A percentile compares a stretch with the other conserved stretches of the same genome.
Evolutionary conservation across 169 alveolate genomes (phyloP).

Genomic region (Eimeria maxima): DNA sequence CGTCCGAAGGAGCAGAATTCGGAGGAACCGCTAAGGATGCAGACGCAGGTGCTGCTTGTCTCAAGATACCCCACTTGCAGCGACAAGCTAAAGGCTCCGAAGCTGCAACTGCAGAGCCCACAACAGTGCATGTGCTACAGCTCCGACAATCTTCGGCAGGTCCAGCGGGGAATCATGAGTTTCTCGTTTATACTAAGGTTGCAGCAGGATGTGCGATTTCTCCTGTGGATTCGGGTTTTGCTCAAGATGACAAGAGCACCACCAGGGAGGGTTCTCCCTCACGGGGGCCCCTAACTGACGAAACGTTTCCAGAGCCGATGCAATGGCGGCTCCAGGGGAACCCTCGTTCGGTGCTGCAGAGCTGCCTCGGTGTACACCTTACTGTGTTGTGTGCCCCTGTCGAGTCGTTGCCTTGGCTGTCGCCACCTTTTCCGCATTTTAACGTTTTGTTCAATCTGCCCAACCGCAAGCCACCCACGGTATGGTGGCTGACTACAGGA

Average conservation of each 20-base stretch:
- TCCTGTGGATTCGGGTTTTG: not conserved
- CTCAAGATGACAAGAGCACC: not conserved
- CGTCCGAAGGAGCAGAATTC: not conserved
- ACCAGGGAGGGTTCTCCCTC: not conserved
- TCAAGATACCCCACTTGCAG: not conserved
- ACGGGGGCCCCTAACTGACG: not conserved
- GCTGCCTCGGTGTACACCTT: slow-evolving; percentile 52
- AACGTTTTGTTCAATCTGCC: not conserved
- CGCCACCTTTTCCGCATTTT: slow-evolving; percentile 35
- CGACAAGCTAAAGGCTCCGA: not conserved
- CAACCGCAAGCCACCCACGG: not conserved
- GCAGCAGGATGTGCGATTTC: slow-evolving; percentile 24
- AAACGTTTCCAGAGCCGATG: not conserved
- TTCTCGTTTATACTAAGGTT: slow-evolving; percentile 24
- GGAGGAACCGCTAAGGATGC: not conserved
- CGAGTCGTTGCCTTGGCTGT: slow-evolving; percentile 4
- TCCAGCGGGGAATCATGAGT: not conserved
- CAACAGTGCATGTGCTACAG: slow-evolving; percentile 30
- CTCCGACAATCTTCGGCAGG: not conserved
- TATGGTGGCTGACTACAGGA: not conserved
- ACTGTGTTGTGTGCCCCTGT: not conserved
- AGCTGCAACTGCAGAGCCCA: not conserved
- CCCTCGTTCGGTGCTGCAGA: slow-evolving; percentile 52
- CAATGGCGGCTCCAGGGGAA: slow-evolving; percentile 24
- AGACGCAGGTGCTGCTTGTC: not conserved